These are phyloP conservation scores for Penicillium verhagenii DNA, from an alignment of 495 filamentous ascomycete genomes.

Conservation along the genomic window DNA sequence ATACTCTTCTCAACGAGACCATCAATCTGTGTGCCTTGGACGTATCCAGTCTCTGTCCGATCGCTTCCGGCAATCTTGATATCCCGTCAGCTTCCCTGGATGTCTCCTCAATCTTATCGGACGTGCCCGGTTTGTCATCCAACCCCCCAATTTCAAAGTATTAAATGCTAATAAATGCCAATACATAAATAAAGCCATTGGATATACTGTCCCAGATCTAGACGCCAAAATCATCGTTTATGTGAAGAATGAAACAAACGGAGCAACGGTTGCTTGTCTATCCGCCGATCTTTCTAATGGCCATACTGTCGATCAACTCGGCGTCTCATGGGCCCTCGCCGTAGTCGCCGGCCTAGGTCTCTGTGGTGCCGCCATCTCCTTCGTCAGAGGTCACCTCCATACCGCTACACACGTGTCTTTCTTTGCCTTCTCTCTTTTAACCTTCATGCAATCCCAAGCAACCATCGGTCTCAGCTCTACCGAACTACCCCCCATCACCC, in stretches of 20 bases:
- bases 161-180: not conserved
- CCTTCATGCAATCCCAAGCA: not conserved
- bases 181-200: not conserved
- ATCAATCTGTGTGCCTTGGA: not conserved
- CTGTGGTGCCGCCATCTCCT: constrained; percentile 72
- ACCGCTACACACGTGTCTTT: not conserved
- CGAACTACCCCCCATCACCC: constrained; percentile 82
- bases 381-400: not conserved
- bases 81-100: not conserved
- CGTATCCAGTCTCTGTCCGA: not conserved
- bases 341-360: constrained; percentile 82
- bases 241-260: not conserved
- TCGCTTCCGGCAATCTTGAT: not conserved
- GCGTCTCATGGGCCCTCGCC: constrained; percentile 87
- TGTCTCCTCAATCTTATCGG: not conserved
- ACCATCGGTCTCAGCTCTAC: constrained; percentile 46
- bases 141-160: not conserved
- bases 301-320: constrained; percentile 86
- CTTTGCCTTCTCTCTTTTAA: not conserved
- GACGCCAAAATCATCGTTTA: not conserved
- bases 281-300: constrained; percentile 68
- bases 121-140: not conserved
- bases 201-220: not conserved
- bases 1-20: not conserved
- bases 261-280: not conserved